Evolutionary conservation across 768 basidiomycete genomes (phyloP).

Genomic region (Agaricus blazei): DNA sequence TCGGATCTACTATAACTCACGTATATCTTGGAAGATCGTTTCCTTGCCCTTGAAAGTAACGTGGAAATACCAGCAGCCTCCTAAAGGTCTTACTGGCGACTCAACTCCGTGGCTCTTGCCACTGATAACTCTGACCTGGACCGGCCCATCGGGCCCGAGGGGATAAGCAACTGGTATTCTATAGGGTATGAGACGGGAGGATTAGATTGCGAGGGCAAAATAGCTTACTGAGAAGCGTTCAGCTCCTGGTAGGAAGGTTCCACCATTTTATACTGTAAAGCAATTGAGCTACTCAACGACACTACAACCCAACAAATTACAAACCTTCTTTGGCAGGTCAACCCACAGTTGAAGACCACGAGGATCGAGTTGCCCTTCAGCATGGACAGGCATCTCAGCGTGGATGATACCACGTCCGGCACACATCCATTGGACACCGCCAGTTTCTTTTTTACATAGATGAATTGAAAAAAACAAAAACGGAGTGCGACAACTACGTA

Average conservation of each 20-base stretch:
- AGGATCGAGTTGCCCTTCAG: slow-evolving; percentile 60
- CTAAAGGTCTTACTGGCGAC: slow-evolving; percentile 85
- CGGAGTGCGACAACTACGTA: slow-evolving; percentile 11
- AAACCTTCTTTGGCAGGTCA: slow-evolving; percentile 67
- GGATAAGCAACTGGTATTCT: slow-evolving; percentile 76
- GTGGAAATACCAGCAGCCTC: slow-evolving; percentile 94
- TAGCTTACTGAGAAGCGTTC: slow-evolving; percentile 49
- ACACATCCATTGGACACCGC: slow-evolving; percentile 96
- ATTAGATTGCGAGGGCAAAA: neutral
- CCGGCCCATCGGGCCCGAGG: slow-evolving; percentile 57
- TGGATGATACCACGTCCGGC: slow-evolving; percentile 79
- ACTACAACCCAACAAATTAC: slow-evolving; percentile 11
- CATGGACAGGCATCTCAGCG: slow-evolving; percentile 86
- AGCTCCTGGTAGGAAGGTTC: slow-evolving; percentile 87
- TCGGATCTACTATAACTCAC: slow-evolving; percentile 32
- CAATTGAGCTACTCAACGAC: slow-evolving; percentile 13
- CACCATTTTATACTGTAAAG: slow-evolving; percentile 68
- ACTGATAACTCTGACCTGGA: slow-evolving; percentile 80
- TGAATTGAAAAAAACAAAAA: neutral
- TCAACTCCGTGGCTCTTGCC: slow-evolving; percentile 83
- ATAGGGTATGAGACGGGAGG: neutral
- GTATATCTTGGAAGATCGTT: slow-evolving; percentile 77
- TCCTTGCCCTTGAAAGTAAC: slow-evolving; percentile 59
- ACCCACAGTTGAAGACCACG: slow-evolving; percentile 87
- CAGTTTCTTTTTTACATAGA: slow-evolving; percentile 36